Percentiles rank a stretch among this genome's conserved stretches.
phyloP scores from a whole-genome alignment of 805 yeast species.

The Kregervanrija fluxuum region DNA sequence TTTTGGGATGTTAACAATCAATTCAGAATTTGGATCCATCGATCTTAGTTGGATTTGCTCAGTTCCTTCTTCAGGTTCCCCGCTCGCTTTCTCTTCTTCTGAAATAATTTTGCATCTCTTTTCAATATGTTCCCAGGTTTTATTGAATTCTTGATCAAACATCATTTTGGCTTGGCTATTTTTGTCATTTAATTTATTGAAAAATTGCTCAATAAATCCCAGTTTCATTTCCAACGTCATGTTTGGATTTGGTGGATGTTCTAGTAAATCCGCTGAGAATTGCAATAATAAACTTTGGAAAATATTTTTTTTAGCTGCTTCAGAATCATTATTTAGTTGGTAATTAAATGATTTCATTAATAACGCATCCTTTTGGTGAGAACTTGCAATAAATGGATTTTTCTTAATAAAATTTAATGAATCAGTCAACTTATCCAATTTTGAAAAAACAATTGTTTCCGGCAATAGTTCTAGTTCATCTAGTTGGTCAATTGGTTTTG shows the following conservation, averaged over 20 bases:
- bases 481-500: conserved; percentile 28
- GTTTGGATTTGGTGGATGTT: conserved; percentile 8
- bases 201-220: conserved; percentile 34
- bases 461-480: conserved; percentile 52
- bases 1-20: conserved; percentile 63
- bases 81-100: conserved; percentile 35
- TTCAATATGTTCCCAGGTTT: conserved; percentile 69
- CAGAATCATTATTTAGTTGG: conserved; percentile 56
- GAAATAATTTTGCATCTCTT: conserved; percentile 64
- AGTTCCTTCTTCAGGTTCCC: conserved; percentile 47
- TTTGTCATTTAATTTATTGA: conserved; percentile 49
- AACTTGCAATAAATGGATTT: conserved; percentile 66
- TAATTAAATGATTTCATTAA: conserved; percentile 88
- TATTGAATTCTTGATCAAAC: conserved; percentile 64
- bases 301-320: conserved; percentile 55
- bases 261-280: conserved; percentile 35
- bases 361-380: conserved; percentile 84
- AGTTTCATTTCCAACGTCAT: conserved; percentile 11
- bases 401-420: conserved; percentile 45
- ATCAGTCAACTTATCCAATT: conserved; percentile 40
- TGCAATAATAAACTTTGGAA: conserved; percentile 76
- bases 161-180: conserved; percentile 60
- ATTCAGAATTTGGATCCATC: conserved; percentile 73
- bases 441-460: conserved; percentile 60
- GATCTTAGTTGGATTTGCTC: conserved; percentile 84